A percentile compares a stretch with the other conserved stretches of the same genome.
Conservation (phyloP, 495 filamentous ascomycete species). For the Penicillium simplicissimum region DNA sequence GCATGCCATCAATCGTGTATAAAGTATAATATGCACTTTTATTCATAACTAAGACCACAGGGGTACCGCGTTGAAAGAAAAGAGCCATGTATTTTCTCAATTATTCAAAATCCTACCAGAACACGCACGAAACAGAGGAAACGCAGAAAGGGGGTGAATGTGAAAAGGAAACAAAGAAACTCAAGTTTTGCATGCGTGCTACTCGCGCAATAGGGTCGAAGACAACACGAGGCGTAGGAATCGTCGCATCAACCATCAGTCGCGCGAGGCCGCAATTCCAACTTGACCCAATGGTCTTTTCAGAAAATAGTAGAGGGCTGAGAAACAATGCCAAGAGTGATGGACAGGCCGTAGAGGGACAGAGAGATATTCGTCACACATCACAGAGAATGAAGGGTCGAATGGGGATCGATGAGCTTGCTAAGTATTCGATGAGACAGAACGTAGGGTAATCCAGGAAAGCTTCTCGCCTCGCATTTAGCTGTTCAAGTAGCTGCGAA, state of each 20-base stretch:
- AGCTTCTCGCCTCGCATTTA: slow-evolving; percentile 35
- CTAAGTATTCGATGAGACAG: slow-evolving; percentile 28
- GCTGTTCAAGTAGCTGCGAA: slow-evolving; percentile 78
- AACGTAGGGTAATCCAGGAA: slow-evolving; percentile 16
- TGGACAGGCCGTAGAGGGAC: slow-evolving; percentile 7
- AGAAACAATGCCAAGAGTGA: slow-evolving; percentile 11
- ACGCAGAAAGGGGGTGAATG: neutral
- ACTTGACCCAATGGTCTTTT: slow-evolving; percentile 11
- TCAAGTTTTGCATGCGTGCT: slow-evolving; percentile 16
- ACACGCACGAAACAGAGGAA: slow-evolving; percentile 12
- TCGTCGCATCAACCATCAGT: slow-evolving; percentile 5
- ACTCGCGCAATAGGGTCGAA: slow-evolving; percentile 6
- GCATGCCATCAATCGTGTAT: slow-evolving; percentile 3
- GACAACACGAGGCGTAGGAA: neutral
- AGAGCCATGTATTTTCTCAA: slow-evolving; percentile 24
- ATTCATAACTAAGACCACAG: neutral
- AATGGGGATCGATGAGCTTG: slow-evolving; percentile 24
- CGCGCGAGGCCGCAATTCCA: slow-evolving; percentile 17
- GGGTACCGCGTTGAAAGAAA: neutral
- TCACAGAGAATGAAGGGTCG: slow-evolving; percentile 11
- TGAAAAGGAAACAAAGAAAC: neutral
- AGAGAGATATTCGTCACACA: slow-evolving; percentile 25
- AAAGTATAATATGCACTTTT: neutral
- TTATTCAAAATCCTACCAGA: slow-evolving; percentile 22
- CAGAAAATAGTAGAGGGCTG: neutral